Evolutionary conservation across 106 monocot genomes (phyloP).

Genomic region (Apostasia shenzhenica): DNA sequence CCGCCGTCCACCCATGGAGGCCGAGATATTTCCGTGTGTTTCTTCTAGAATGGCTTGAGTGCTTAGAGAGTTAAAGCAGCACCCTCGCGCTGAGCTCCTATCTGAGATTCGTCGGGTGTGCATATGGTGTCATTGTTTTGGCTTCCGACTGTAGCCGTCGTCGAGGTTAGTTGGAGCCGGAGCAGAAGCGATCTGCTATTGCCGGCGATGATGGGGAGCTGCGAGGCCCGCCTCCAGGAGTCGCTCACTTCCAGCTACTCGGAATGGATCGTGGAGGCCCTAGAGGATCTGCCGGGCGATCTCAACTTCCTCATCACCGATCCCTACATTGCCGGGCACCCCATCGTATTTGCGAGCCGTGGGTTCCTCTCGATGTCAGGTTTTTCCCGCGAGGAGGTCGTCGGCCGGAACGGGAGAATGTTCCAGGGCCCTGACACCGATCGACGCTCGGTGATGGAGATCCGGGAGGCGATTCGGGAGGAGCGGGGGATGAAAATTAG

Average conservation of each 20-base stretch:
- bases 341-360: conserved; percentile 85
- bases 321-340: conserved; percentile 62
- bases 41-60: no score
- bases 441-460: conserved; percentile 51
- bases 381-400: conserved; percentile 47
- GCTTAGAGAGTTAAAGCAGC: no score
- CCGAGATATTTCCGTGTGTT: no score
- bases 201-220: conserved; percentile 13
- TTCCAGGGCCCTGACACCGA: conserved; percentile 83
- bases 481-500: conserved; percentile 52
- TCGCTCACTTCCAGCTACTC: conserved; percentile 74
- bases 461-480: conserved; percentile 72
- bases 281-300: conserved; percentile 48
- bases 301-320: conserved; percentile 76
- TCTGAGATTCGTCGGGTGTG: no score
- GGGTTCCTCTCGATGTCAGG: conserved; percentile 66
- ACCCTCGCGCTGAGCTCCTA: no score
- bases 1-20: no score
- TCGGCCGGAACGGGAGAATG: conserved; percentile 73
- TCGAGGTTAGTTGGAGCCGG: not conserved
- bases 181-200: not conserved
- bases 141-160: not conserved
- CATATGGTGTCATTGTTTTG: not conserved
- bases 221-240: conserved; percentile 2
- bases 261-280: conserved; percentile 53